Evolutionary conservation across 2,329 filamentous ascomycete genomes (phyloP), one percentile per base, ranked within the genome.

Genomic region (Atkinsonella hypoxylon): DNA sequence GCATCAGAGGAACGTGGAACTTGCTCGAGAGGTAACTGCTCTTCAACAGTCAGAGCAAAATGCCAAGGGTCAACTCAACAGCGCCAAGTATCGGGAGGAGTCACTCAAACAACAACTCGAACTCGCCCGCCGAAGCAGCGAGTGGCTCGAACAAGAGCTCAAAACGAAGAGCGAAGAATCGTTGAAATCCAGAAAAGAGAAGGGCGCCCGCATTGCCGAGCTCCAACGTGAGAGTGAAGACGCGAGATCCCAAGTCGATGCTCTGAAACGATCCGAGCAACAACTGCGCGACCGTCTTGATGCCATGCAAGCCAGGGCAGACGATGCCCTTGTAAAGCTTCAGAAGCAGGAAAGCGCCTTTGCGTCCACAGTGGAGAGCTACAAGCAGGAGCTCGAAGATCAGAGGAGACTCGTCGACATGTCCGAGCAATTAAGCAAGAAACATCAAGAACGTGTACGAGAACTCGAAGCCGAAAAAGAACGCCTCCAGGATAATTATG

Each of bases 111-210:
- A 96, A 65, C 90, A 97, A 65, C 77, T 97, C 36, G 89, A 95
- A 41, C 75, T 94, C 51, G 81, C 91, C 17, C 89, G 89, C 64
- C 86, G 85, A 61, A 95, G 89, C 70, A 87, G 88, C 56, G 91
- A 97, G 59, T 98, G 89, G 87, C 85, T 93, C 51, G 89, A 96
- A 62, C 82, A 77, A 41, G 93, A 98, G 66, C 77, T 97, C 20
- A 91, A 95, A 71, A 90, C 87, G 0, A 95, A 95, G 70, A 84
- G 80, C 54, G 80, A 83, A 9, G 93, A 98, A 64, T 82, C 89
- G 45, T 79, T 91, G 57, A 95, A 90, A 62, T 91, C 87, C 67
- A 82, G 93, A 55, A 97, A 95, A 64, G 93, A 98, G 64, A 97
- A 96, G 75, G 87, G 87, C 55, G 84, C 89, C 1, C 85, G 87